Conservation (phyloP, 1,139 yeast genomes). For the Blastobotrys ciferrii region DNA sequence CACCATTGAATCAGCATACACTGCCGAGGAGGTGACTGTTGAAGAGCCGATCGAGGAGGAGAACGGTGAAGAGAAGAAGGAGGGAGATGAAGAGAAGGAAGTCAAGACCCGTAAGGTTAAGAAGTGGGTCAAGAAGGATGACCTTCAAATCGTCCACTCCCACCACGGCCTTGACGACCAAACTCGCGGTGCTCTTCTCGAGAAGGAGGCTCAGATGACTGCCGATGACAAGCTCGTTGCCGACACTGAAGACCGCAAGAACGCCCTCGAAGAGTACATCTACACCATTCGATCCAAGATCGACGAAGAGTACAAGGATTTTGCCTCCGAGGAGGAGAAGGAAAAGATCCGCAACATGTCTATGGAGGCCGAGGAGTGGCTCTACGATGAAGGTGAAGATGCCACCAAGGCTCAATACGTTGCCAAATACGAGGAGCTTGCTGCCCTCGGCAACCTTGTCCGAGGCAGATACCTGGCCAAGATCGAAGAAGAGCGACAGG, state of each 20-base stretch:
- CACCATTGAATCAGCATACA: slow-evolving; percentile 90
- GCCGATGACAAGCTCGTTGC: slow-evolving; percentile 95
- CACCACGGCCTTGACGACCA: slow-evolving; percentile 66
- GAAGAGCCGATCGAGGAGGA: slow-evolving; percentile 55
- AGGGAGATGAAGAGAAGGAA: slow-evolving; percentile 52
- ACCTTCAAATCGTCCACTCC: slow-evolving; percentile 56
- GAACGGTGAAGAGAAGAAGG: slow-evolving; percentile 53
- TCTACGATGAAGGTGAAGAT: slow-evolving; percentile 96
- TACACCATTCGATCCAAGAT: slow-evolving; percentile 96
- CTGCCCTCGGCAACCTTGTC: slow-evolving; percentile 89
- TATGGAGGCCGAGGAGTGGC: slow-evolving; percentile 93
- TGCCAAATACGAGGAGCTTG: slow-evolving; percentile 97
- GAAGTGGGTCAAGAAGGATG: slow-evolving; percentile 91
- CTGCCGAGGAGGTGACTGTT: slow-evolving; percentile 86
- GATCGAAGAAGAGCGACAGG: slow-evolving; percentile 94
- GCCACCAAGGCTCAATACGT: slow-evolving; percentile 94
- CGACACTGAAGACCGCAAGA: slow-evolving; percentile 98
- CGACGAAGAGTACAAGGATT: slow-evolving; percentile 84
- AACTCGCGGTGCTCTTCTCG: slow-evolving; percentile 60
- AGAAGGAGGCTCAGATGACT: slow-evolving; percentile 78
- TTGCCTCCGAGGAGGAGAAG: slow-evolving; percentile 91
- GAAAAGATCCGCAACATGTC: slow-evolving; percentile 69
- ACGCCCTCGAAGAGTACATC: slow-evolving; percentile 96
- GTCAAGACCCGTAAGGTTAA: slow-evolving; percentile 79
- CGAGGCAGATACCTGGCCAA: slow-evolving; percentile 93